Conservation (phyloP, 441 rosid species). For the Brassica balearica region DNA sequence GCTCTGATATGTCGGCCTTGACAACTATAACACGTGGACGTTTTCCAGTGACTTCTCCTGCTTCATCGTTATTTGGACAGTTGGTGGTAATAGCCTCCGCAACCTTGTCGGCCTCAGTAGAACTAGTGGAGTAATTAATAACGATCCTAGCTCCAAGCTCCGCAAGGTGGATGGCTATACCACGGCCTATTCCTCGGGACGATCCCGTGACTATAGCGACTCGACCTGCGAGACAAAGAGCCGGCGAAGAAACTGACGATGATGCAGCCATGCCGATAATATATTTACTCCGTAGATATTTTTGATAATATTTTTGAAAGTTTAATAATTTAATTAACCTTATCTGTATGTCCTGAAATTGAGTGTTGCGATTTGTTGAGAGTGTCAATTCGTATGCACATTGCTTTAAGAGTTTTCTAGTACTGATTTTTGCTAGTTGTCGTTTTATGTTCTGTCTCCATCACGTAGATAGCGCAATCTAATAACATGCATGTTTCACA, state of each 20-base stretch:
- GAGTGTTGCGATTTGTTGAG: neutral
- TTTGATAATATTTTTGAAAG: neutral
- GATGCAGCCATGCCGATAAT: neutral
- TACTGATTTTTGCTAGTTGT: neutral
- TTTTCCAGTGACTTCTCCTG: neutral
- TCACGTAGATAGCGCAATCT: neutral
- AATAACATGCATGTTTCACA: slow-evolving; percentile 19
- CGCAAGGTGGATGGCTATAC: slow-evolving; percentile 38
- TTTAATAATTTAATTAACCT: slow-evolving; percentile 2
- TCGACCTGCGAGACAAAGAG: slow-evolving; percentile 56
- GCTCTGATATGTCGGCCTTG: slow-evolving; percentile 67
- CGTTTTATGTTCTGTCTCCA: slow-evolving; percentile 14
- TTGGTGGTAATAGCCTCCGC: slow-evolving; percentile 2
- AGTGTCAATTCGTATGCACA: slow-evolving; percentile 2
- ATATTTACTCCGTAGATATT: neutral
- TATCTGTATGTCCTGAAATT: slow-evolving; percentile 2
- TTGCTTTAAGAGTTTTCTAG: slow-evolving; percentile 19
- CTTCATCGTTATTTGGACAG: neutral
- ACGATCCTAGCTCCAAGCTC: slow-evolving; percentile 18
- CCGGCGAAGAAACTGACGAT: slow-evolving; percentile 18
- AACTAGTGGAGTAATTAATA: slow-evolving; percentile 6
- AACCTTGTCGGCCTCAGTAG: slow-evolving; percentile 55
- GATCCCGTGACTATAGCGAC: slow-evolving; percentile 79
- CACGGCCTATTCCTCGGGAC: slow-evolving; percentile 77
- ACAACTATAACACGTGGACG: slow-evolving; percentile 34